phyloP scores from a whole-genome alignment of 176 grass and related monocot genomes.

The Eragrostis curvula region DNA sequence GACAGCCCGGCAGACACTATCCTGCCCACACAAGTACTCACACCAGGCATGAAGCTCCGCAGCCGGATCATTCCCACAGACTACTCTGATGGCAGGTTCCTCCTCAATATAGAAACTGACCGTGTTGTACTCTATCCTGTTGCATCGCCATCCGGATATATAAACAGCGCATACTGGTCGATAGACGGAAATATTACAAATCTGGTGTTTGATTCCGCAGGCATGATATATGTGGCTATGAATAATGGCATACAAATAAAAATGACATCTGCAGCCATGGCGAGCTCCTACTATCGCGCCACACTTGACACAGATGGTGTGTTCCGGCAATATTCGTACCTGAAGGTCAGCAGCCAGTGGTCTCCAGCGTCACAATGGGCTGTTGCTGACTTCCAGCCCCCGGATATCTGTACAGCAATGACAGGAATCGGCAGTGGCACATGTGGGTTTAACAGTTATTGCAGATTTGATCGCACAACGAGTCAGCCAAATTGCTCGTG shows the following conservation, averaged over 20 bases:
- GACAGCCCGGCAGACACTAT: slow-evolving; percentile 52
- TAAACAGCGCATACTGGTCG: slow-evolving; percentile 39
- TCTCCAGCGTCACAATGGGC: slow-evolving; percentile 23
- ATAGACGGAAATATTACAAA: slow-evolving; percentile 26
- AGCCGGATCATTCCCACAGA: slow-evolving; percentile 46
- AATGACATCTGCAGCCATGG: not conserved
- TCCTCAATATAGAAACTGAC: slow-evolving; percentile 2
- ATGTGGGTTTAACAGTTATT: slow-evolving; percentile 72
- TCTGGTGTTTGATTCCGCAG: slow-evolving; percentile 44
- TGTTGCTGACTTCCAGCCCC: not conserved
- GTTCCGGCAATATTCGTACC: slow-evolving; percentile 58
- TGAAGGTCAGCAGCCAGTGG: not conserved
- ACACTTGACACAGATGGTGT: slow-evolving; percentile 65
- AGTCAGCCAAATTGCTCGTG: slow-evolving; percentile 41
- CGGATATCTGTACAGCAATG: slow-evolving; percentile 23
- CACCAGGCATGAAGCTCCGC: not conserved
- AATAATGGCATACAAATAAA: not conserved
- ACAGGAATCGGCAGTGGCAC: slow-evolving; percentile 18
- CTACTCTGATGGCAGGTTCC: slow-evolving; percentile 56
- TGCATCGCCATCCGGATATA: slow-evolving; percentile 20
- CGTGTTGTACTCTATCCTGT: slow-evolving; percentile 24
- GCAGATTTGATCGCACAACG: not conserved
- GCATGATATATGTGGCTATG: slow-evolving; percentile 30
- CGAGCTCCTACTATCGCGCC: slow-evolving; percentile 53
- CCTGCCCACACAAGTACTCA: slow-evolving; percentile 49